Evolutionary conservation across 305 asterid genomes (phyloP), one percentile per base, ranked within the genome.

Genomic region (Fraxinus ornus): DNA sequence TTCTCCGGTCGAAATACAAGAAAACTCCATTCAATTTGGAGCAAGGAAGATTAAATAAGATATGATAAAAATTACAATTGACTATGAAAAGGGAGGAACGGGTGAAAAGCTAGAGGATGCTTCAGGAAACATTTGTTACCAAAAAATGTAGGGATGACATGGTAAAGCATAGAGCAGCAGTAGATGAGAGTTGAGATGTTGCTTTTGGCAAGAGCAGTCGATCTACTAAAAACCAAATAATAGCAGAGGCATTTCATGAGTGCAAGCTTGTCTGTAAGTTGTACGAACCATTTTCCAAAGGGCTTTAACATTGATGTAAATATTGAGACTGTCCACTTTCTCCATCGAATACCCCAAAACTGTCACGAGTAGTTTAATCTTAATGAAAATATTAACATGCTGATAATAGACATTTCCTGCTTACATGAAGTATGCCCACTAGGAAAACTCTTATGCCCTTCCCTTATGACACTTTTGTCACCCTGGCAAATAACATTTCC

Each of bases 401-500:
- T 3, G 39, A 64, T 21, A 19, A 62, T 4, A 32, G 72, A 44
- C 39, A 73, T 7, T 55, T 28, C 39, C 19, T 75, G 83, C 97
- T 90, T 92, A 95, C 98, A 91, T 78, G 98, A 89, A 75, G 98
- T 91, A 85, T 93, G 98, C 19, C 98, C 98, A 83, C 98, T 95
- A 6, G 97, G 98, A 88, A 94, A 93, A 86, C 98, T 95, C 87
- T 92, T 95, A 79, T 92, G 90, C 81, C 98, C 98, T 21, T 92
- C 90, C 82, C 75, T 91, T 74, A 95, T 75, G 77, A 88, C 64
- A 44, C 24, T 30, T 81, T 86, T 66, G 66, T 88, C 85, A 70
- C 98, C 98, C 79, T 91, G 94, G 89, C 98, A 95, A 76, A 91
- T 62, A 78, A 92, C 98, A 86, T 90, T 83, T 82, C 98, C 98